phyloP scores from a whole-genome alignment of 1,284 basidiomycete species.

The Marasmius sp. region DNA sequence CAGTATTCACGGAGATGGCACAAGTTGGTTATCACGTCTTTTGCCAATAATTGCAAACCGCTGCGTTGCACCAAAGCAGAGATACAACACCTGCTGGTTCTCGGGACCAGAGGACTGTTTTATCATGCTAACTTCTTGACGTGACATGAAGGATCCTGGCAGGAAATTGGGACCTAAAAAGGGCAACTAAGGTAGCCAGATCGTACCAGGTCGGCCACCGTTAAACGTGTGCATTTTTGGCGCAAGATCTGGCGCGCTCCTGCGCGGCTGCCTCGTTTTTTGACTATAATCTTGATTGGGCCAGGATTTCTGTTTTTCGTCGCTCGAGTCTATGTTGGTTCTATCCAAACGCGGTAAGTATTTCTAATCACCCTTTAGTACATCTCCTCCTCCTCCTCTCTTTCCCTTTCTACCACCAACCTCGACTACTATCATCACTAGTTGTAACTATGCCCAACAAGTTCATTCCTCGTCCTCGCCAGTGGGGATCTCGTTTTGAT shows the following conservation, averaged over 20 bases:
- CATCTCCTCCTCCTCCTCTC: conserved; percentile 4
- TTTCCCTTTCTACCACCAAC: conserved; percentile 15
- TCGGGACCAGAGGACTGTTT: not conserved
- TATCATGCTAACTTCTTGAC: conserved; percentile 28
- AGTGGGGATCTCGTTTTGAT: conserved; percentile 76
- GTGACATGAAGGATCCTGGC: conserved; percentile 41
- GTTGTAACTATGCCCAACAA: conserved; percentile 41
- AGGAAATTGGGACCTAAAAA: conserved; percentile 16
- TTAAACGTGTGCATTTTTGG: conserved; percentile 33
- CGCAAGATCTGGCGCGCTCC: conserved; percentile 9
- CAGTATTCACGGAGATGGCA: too few relatives aligned
- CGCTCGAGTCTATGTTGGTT: not conserved
- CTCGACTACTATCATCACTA: conserved; percentile 22
- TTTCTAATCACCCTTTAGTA: not conserved
- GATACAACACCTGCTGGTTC: not conserved
- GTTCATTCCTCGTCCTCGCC: conserved; percentile 32
- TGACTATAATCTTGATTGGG: not conserved
- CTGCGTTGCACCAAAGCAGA: not conserved
- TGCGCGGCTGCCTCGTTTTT: conserved; percentile 3
- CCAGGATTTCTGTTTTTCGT: not conserved
- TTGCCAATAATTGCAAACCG: not conserved
- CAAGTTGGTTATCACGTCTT: not conserved
- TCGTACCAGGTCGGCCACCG: conserved; percentile 36
- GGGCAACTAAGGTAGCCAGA: not conserved
- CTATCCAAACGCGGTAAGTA: conserved; percentile 1